Evolutionary conservation across 352 stramenopile species (phyloP).

Genomic region (Pythium aristosporum): DNA sequence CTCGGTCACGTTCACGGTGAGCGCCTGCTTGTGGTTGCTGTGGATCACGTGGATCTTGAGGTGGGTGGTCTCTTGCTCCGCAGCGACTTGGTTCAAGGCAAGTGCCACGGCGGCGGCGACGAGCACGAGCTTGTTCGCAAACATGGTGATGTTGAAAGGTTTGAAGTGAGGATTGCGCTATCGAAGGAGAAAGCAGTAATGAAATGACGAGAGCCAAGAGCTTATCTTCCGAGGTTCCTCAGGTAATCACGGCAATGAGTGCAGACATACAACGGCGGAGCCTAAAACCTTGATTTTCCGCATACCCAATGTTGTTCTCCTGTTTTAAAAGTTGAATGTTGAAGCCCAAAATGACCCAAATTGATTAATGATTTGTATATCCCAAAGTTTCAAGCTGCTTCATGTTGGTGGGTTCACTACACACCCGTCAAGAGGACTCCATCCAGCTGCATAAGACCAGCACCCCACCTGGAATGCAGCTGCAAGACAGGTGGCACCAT

Average conservation of each 20-base stretch:
- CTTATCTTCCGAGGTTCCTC: background rate
- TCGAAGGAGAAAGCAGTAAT: constrained; percentile 6
- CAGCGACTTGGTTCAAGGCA: constrained; percentile 3
- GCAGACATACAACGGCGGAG: too few relatives aligned
- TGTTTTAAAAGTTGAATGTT: too few relatives aligned
- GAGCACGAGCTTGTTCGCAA: constrained; percentile 30
- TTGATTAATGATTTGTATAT: background rate
- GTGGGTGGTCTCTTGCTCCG: background rate
- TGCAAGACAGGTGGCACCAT: too few relatives aligned
- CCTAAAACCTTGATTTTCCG: too few relatives aligned
- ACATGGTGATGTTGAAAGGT: constrained; percentile 13
- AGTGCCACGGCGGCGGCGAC: constrained; percentile 26
- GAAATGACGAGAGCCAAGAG: background rate
- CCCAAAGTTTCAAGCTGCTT: constrained; percentile 7
- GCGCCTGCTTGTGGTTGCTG: background rate
- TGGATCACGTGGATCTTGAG: constrained; percentile 16
- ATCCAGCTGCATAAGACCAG: too few relatives aligned
- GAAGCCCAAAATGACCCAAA: background rate
- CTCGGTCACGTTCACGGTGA: constrained; percentile 7
- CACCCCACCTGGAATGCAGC: too few relatives aligned
- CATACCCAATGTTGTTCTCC: too few relatives aligned
- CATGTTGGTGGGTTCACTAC: too few relatives aligned
- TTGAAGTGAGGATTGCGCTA: background rate
- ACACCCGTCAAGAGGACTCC: too few relatives aligned
- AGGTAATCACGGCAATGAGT: too few relatives aligned